Conservation (phyloP, 495 filamentous ascomycete genomes). For the Xylaria acuta region DNA sequence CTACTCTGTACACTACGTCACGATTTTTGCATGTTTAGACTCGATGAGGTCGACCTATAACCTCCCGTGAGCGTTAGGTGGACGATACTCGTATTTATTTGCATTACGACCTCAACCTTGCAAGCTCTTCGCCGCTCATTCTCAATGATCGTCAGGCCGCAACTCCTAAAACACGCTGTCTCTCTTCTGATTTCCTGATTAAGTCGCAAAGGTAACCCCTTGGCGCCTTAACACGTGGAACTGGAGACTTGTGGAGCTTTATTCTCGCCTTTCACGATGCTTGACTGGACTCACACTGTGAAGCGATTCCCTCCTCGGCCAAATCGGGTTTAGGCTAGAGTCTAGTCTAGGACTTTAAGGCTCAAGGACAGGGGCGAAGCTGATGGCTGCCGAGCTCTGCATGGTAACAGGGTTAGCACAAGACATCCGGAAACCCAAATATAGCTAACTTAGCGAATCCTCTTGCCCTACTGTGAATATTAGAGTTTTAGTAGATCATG, state of each 20-base stretch:
- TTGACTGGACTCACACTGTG: constrained; percentile 1
- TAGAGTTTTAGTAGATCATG: neutral
- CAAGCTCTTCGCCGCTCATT: neutral
- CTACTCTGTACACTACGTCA: neutral
- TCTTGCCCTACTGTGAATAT: constrained; percentile 1
- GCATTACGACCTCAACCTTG: neutral
- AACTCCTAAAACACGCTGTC: neutral
- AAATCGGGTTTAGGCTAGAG: constrained; percentile 1
- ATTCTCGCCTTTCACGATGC: neutral
- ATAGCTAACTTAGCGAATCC: constrained; percentile 18
- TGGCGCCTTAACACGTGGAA: constrained; percentile 23
- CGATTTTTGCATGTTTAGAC: neutral
- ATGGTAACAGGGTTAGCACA: constrained; percentile 17
- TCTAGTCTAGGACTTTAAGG: constrained; percentile 26
- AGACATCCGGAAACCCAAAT: constrained; percentile 15
- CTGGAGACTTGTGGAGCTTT: constrained; percentile 20
- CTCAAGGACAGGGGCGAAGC: constrained; percentile 8
- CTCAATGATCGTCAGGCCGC: constrained; percentile 3
- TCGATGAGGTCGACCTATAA: neutral
- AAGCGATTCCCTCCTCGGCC: neutral
- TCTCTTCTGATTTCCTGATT: neutral
- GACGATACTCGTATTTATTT: neutral
- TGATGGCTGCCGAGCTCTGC: constrained; percentile 17
- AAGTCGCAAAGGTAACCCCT: constrained; percentile 3
- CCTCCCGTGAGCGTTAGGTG: neutral